Conservation (phyloP, 352 stramenopile species). For the Phytophthora parvispora region DNA sequence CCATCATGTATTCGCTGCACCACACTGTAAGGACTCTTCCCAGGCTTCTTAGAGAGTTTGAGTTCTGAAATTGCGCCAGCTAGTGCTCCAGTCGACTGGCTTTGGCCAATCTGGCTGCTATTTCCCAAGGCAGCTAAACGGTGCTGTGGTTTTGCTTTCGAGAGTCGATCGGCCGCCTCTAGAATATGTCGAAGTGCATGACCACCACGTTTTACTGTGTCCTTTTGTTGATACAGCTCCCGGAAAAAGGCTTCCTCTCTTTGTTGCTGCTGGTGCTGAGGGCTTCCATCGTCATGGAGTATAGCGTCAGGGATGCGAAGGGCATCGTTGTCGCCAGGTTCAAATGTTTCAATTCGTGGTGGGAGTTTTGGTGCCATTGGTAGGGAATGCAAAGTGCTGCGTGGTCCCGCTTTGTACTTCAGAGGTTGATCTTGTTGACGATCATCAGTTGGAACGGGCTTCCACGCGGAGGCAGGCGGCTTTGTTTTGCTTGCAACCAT, state of each 20-base stretch:
- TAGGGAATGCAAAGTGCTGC: slow-evolving; percentile 42
- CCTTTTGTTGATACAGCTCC: slow-evolving; percentile 72
- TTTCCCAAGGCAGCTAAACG: slow-evolving; percentile 45
- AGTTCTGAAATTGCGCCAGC: slow-evolving; percentile 55
- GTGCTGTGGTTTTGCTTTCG: slow-evolving; percentile 58
- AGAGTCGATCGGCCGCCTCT: slow-evolving; percentile 60
- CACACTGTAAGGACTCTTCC: slow-evolving; percentile 69
- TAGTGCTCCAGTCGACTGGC: slow-evolving; percentile 50
- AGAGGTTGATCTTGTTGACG: neutral
- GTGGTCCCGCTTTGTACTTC: slow-evolving; percentile 29
- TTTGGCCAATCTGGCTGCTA: slow-evolving; percentile 42
- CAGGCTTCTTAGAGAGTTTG: slow-evolving; percentile 27
- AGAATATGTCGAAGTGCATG: slow-evolving; percentile 84
- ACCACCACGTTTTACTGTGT: slow-evolving; percentile 36
- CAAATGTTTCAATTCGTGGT: slow-evolving; percentile 68
- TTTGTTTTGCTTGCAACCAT: slow-evolving; percentile 33
- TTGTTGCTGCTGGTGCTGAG: slow-evolving; percentile 35
- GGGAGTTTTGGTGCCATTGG: slow-evolving; percentile 63
- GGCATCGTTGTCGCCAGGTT: slow-evolving; percentile 43
- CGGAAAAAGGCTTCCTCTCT: slow-evolving; percentile 80
- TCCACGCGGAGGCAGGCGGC: slow-evolving; percentile 65
- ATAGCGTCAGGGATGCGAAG: slow-evolving; percentile 29
- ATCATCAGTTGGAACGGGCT: slow-evolving; percentile 52
- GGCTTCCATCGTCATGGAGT: slow-evolving; percentile 16
- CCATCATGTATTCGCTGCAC: slow-evolving; percentile 45